A percentile compares a stretch with the other conserved stretches of the same genome.
Conservation (phyloP, 2,329 filamentous ascomycete species). For the Pseudocercospora ulei region DNA sequence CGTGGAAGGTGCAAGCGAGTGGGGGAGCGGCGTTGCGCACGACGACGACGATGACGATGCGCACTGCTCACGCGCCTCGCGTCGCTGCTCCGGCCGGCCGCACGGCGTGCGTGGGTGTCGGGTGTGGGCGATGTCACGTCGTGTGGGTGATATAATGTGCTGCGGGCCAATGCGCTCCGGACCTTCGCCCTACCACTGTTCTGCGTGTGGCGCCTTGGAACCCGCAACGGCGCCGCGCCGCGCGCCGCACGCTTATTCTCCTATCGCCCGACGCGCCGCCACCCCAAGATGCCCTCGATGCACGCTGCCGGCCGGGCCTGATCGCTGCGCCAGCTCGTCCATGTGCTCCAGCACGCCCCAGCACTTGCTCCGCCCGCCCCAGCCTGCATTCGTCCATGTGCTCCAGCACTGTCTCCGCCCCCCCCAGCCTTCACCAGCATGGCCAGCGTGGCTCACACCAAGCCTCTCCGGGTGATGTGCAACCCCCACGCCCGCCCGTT, state of each 20-base stretch:
- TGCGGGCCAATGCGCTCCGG: too few species aligned
- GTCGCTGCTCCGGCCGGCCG: too few species aligned
- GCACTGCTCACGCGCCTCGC: too few species aligned
- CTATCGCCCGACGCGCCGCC: neutral
- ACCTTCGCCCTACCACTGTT: too few species aligned
- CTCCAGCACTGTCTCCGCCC: conserved; percentile 14
- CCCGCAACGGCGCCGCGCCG: neutral
- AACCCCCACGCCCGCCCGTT: conserved; percentile 13
- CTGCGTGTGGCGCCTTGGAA: neutral
- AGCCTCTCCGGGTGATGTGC: conserved; percentile 2
- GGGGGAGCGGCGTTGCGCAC: too few species aligned
- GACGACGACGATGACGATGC: too few species aligned
- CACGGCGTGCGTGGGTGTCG: too few species aligned
- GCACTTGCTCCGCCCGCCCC: too few species aligned
- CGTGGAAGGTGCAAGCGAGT: too few species aligned
- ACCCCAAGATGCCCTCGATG: neutral
- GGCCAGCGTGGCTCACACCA: conserved; percentile 7
- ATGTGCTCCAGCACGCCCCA: neutral
- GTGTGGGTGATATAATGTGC: too few species aligned
- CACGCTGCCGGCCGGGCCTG: neutral
- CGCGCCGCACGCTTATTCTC: neutral
- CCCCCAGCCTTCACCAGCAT: conserved; percentile 14
- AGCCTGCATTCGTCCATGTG: conserved; percentile 2
- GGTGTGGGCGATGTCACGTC: too few species aligned
- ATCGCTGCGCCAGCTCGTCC: neutral